Evolutionary conservation across 148 eudicot species (phyloP).

Genomic region (Suaeda aralocaspica): DNA sequence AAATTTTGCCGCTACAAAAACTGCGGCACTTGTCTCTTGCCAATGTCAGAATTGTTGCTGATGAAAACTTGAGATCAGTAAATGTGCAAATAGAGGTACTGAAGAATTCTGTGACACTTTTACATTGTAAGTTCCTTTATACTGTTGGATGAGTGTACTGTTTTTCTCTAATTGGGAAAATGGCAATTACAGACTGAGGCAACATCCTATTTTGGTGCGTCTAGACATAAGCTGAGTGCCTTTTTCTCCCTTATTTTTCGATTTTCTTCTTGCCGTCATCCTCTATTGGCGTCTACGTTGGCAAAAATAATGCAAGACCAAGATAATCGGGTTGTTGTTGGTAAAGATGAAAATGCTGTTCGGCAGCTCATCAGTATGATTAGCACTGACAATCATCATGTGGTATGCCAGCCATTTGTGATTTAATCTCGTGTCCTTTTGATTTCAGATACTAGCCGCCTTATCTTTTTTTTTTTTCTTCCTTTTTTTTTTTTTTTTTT

Average conservation of each 20-base stretch:
- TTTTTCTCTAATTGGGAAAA: conserved; percentile 18
- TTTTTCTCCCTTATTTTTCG: conserved; percentile 98
- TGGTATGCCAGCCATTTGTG: conserved; percentile 49
- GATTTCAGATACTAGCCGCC: conserved; percentile 15
- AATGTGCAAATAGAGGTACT: conserved; percentile 92
- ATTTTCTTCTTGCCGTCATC: conserved; percentile 98
- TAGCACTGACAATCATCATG: conserved; percentile 89
- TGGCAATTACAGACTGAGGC: conserved; percentile 67
- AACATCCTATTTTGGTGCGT: conserved; percentile 85
- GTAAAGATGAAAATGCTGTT: conserved; percentile 97
- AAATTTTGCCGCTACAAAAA: conserved; percentile 80
- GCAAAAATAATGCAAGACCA: conserved; percentile 95
- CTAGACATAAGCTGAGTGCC: conserved; percentile 92
- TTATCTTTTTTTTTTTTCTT: too few species aligned
- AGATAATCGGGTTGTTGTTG: conserved; percentile 70
- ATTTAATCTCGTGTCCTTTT: conserved; percentile 1
- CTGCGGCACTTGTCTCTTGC: conserved; percentile 98
- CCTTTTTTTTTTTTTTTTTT: too few species aligned
- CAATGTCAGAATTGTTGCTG: conserved; percentile 84
- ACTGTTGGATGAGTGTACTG: conserved; percentile 11
- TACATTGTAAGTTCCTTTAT: background rate
- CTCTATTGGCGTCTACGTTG: conserved; percentile 87
- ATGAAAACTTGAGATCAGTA: conserved; percentile 80
- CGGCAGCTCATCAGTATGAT: conserved; percentile 99
- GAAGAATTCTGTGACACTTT: conserved; percentile 2